Base-by-base conservation (phyloP, 73 alveolate genomes). In the Blepharisma japonicum region DNA sequence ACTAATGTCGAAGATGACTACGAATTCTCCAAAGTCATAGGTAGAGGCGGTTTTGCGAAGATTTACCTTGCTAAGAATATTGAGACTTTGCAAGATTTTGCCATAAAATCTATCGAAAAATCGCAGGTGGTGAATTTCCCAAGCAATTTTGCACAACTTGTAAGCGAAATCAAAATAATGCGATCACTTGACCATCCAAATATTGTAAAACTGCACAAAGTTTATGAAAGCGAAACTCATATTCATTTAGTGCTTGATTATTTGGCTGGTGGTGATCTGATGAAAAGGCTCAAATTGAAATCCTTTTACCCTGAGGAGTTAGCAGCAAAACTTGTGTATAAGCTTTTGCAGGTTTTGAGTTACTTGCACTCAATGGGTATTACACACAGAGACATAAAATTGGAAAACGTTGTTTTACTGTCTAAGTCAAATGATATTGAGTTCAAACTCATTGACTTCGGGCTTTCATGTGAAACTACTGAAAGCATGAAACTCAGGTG, bases 371-470 rank as follows among this genome's bases (percentile, higher is more conserved):
- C 71, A 6, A 8, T 0, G 42, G 66, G 76, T 56, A 25, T 82
- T 0, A 47, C 76, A n/a, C 89, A 82, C 66, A 54, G 89, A 77
- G 89, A 82, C 45, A 45, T 82, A 42, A 82, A 82, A 54, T 88
- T 88, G 1, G 89, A 82, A 38, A 82, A 82, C 78, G 39, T 88
- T 18, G 68, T 88, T 8, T 48, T 88, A 53, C 81, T 80, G 53
- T 56, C 51, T 32, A 55, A 38, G 14, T 7, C 18, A 48, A 38
- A 45, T 45, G 80, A 80, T 8, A 78, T 83, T 8, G 93, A 88
- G 42, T 86, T 88, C 27, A 87, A 87, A 81, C 50, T 88, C 20
- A 88, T 91, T 61, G 95, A 88, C 74, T 67, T 88, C 50, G 85
- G 87, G 45, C 42, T 83, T 45, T 87, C 90, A 42, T 79, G 80